Percentiles rank a stretch among this genome's conserved stretches.
These are phyloP conservation scores for Camelina sativa DNA, from an alignment of 345 rosid genomes.

Conservation along the genomic window DNA sequence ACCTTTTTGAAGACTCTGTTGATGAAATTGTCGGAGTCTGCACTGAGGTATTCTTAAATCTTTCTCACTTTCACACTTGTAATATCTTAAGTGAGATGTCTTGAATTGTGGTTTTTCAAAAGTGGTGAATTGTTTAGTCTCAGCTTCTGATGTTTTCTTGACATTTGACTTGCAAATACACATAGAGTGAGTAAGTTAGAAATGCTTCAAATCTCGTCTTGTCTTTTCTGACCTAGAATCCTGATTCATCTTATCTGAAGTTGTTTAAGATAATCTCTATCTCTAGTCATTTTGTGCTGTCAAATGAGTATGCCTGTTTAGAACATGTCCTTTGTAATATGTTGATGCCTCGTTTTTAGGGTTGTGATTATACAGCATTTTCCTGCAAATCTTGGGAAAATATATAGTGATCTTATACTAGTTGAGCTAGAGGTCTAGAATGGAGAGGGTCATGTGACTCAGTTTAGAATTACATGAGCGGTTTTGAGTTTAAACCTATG, in stretches of 20 bases:
- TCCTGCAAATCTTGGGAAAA: not conserved
- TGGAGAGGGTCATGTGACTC: not conserved
- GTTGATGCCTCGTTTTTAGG: not conserved
- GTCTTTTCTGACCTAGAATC: not conserved
- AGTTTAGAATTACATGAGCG: not conserved
- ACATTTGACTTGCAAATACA: not conserved
- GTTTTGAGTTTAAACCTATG: slow-evolving; percentile 6
- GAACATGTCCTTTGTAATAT: not conserved
- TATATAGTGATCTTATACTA: not conserved
- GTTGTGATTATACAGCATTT: not conserved
- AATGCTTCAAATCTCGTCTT: not conserved
- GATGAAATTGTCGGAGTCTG: slow-evolving; percentile 80
- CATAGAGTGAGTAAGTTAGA: not conserved
- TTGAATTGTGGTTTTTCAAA: not conserved
- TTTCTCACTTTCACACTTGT: slow-evolving; percentile 9
- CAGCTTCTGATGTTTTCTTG: not conserved
- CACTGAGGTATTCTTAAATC: slow-evolving; percentile 59
- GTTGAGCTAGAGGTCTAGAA: not conserved
- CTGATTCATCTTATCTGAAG: not conserved
- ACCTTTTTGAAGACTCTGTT: slow-evolving; percentile 63
- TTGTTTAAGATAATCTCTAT: not conserved
- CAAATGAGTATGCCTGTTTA: not conserved
- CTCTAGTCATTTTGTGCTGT: not conserved
- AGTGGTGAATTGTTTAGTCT: not conserved
- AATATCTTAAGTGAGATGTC: not conserved